Evolutionary conservation across 805 yeast species (phyloP).

Genomic region (Kuraishia cidri): DNA sequence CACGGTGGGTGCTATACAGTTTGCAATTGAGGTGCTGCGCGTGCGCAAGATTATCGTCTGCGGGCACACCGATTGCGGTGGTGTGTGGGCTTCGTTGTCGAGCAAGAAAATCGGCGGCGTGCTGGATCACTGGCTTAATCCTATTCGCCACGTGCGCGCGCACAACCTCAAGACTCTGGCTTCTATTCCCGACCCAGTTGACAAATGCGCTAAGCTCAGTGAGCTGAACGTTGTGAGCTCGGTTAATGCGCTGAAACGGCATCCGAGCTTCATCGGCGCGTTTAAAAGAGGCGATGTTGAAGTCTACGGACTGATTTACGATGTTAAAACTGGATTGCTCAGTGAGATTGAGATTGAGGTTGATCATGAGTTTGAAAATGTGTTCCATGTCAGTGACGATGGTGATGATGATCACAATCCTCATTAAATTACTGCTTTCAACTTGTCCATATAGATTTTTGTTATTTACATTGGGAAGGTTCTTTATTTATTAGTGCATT

Average conservation of each 20-base stretch:
- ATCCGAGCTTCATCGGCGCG: constrained; percentile 64
- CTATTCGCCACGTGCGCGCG: constrained; percentile 61
- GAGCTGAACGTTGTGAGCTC: constrained; percentile 74
- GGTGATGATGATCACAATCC: constrained; percentile 7
- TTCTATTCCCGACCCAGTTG: constrained; percentile 37
- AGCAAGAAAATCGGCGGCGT: constrained; percentile 57
- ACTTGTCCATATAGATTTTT: not conserved
- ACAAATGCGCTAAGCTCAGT: constrained; percentile 52
- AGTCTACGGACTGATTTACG: constrained; percentile 79
- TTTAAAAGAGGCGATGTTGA: constrained; percentile 53
- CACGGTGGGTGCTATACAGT: constrained; percentile 73
- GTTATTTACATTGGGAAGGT: not conserved
- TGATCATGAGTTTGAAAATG: constrained; percentile 8
- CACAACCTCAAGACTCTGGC: constrained; percentile 42
- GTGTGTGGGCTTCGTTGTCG: constrained; percentile 72
- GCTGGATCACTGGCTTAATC: constrained; percentile 65
- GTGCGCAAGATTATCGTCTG: constrained; percentile 78
- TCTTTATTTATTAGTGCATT: not conserved
- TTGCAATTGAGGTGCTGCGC: constrained; percentile 77
- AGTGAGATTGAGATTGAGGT: constrained; percentile 19
- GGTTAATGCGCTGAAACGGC: constrained; percentile 54
- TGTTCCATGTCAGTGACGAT: constrained; percentile 9
- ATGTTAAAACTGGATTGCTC: constrained; percentile 69
- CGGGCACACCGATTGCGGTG: constrained; percentile 96
- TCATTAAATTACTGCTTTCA: not conserved